Percentiles rank a stretch among this genome's conserved stretches.
Conservation (phyloP, 1,284 basidiomycete genomes). For the Pseudozyma hubeiensis region DNA sequence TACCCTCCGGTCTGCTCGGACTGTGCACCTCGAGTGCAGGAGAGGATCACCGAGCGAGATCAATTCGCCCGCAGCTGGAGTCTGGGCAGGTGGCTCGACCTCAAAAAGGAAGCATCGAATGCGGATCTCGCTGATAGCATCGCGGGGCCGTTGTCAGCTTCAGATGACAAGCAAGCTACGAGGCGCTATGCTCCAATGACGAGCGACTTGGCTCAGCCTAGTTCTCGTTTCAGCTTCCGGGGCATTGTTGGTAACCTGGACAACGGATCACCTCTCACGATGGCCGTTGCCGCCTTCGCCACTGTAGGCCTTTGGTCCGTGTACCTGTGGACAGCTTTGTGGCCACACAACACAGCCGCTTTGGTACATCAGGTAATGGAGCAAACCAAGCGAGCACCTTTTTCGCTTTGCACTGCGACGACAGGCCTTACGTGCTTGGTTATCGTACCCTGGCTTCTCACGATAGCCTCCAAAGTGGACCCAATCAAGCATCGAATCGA, state of each 20-base stretch:
- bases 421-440: not conserved
- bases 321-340: slow-evolving; percentile 3
- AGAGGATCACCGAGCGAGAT: slow-evolving; percentile 37
- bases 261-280: slow-evolving; percentile 2
- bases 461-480: slow-evolving; percentile 4
- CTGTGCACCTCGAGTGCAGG: slow-evolving; percentile 41
- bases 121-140: not conserved
- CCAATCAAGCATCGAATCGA: slow-evolving; percentile 24
- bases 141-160: not conserved
- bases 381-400: not conserved
- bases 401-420: slow-evolving; percentile 5
- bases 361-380: not conserved
- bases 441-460: slow-evolving; percentile 8
- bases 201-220: too few relatives aligned
- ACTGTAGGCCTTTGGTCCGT: slow-evolving; percentile 9
- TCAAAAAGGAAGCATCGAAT: slow-evolving; percentile 28
- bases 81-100: slow-evolving; percentile 47
- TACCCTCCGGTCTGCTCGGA: slow-evolving; percentile 54
- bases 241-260: not conserved
- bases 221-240: too few relatives aligned
- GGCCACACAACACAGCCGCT: not conserved
- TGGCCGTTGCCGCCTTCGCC: slow-evolving; percentile 11
- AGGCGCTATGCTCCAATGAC: too few relatives aligned
- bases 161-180: not conserved
- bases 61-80: slow-evolving; percentile 46